Conservation (phyloP, 768 basidiomycete genomes). For the Auriscalpium microsporum region DNA sequence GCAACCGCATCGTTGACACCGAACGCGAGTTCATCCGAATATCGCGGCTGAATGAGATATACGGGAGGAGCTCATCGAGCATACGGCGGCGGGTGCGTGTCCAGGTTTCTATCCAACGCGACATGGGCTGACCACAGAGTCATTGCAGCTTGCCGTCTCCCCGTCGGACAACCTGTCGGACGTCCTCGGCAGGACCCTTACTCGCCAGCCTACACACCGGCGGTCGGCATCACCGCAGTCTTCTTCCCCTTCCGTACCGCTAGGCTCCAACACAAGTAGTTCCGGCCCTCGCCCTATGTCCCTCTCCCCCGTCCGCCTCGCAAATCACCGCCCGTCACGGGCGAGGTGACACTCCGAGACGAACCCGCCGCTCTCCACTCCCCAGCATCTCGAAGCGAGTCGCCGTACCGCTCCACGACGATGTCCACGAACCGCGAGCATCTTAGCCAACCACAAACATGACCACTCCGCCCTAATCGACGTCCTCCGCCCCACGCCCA, state of each 20-base stretch:
- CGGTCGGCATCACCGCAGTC: conserved; percentile 38
- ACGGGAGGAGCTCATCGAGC: conserved; percentile 78
- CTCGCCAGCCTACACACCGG: conserved; percentile 65
- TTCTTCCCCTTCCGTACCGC: conserved; percentile 37
- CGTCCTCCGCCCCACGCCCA: conserved; percentile 36
- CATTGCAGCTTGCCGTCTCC: conserved; percentile 53
- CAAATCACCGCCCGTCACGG: conserved; percentile 51
- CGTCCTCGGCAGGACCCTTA: conserved; percentile 48
- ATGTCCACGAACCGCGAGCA: conserved; percentile 45
- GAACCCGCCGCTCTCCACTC: conserved; percentile 62
- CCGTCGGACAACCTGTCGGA: conserved; percentile 76
- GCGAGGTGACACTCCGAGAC: conserved; percentile 31
- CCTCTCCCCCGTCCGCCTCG: conserved; percentile 68
- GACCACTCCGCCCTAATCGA: conserved; percentile 69
- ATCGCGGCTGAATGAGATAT: conserved; percentile 70
- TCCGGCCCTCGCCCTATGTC: conserved; percentile 40
- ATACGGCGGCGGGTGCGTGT: conserved; percentile 61
- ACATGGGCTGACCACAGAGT: neutral
- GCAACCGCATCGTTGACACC: conserved; percentile 58
- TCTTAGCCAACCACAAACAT: conserved; percentile 51
- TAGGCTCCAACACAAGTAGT: conserved; percentile 14
- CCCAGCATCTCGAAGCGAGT: conserved; percentile 40
- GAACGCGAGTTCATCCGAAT: conserved; percentile 74
- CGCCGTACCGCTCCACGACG: conserved; percentile 50
- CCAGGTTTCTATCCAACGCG: neutral